Percentiles rank a stretch among this genome's conserved stretches.
These are phyloP conservation scores for Petunia hybrid DNA, from an alignment of 305 asterid genomes.

Conservation along the genomic window DNA sequence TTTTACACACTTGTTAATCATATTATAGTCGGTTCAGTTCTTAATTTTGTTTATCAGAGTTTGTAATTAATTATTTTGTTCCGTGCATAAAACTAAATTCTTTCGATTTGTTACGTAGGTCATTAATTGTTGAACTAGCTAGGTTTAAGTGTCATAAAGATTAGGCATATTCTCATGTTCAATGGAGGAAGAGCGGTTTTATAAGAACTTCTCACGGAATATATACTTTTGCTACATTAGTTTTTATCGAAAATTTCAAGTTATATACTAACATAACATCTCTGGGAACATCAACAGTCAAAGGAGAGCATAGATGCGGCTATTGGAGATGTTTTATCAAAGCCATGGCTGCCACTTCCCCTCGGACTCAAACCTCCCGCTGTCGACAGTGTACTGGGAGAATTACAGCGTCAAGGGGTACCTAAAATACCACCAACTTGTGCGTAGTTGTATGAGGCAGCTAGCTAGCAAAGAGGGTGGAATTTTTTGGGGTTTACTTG, in stretches of 20 bases:
- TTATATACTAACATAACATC: neutral
- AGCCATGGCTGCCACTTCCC: constrained; percentile 94
- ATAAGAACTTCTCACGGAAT: too few species aligned
- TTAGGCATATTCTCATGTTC: too few species aligned
- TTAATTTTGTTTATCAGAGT: too few species aligned
- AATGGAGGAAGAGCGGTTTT: too few species aligned
- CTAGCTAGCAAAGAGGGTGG: neutral
- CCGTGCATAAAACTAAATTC: too few species aligned
- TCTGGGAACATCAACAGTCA: constrained; percentile 46
- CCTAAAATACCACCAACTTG: constrained; percentile 77
- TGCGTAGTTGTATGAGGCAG: constrained; percentile 38
- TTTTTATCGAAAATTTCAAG: neutral
- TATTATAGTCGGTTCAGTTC: too few species aligned
- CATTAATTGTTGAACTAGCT: too few species aligned
- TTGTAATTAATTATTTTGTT: too few species aligned
- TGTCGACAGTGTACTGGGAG: constrained; percentile 67
- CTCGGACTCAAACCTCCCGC: constrained; percentile 89
- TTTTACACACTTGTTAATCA: too few species aligned
- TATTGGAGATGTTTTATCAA: constrained; percentile 76
- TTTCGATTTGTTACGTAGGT: too few species aligned
- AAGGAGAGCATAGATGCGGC: constrained; percentile 92
- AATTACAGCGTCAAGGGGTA: constrained; percentile 80
- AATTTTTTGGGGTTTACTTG: constrained; percentile 18
- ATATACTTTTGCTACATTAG: too few species aligned
- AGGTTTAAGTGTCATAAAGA: too few species aligned